phyloP scores from a whole-genome alignment of 2,329 filamentous ascomycete species.

The Bipolaris zeicola region DNA sequence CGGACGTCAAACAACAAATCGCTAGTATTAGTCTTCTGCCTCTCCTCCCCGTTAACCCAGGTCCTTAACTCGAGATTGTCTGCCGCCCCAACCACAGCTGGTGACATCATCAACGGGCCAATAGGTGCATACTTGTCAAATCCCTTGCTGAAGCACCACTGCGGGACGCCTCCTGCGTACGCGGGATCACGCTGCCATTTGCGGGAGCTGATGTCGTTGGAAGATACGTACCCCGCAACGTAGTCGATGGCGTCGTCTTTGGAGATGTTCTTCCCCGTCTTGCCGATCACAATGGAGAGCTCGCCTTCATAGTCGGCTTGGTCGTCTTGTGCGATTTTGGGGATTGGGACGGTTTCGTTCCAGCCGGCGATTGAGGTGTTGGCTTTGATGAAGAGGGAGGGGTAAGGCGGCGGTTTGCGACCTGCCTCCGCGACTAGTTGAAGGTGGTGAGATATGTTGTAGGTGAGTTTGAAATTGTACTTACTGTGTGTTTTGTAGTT shows the following conservation, averaged over 20 bases:
- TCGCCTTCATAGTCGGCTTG: constrained; percentile 29
- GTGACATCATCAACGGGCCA: constrained; percentile 54
- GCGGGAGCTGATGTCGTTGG: constrained; percentile 59
- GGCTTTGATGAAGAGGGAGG: constrained; percentile 15
- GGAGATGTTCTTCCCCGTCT: constrained; percentile 55
- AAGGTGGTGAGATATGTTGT: neutral
- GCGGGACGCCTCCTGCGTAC: constrained; percentile 49
- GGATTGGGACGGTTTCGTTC: constrained; percentile 48
- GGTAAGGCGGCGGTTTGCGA: constrained; percentile 15
- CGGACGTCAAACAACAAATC: constrained; percentile 54
- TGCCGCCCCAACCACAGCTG: constrained; percentile 48
- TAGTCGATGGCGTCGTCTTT: constrained; percentile 51
- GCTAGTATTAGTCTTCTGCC: constrained; percentile 46
- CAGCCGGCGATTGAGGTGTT: constrained; percentile 3
- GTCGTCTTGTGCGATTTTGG: constrained; percentile 54
- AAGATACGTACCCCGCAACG: constrained; percentile 56
- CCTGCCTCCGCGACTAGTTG: constrained; percentile 9
- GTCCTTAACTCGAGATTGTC: constrained; percentile 44
- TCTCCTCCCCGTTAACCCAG: constrained; percentile 51
- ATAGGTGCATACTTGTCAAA: constrained; percentile 60
- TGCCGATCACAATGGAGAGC: constrained; percentile 54
- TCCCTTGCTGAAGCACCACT: constrained; percentile 59
- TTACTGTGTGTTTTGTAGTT: neutral
- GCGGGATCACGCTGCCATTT: constrained; percentile 51
- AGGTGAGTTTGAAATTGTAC: neutral